Evolutionary conservation across 768 basidiomycete genomes (phyloP), one percentile per base, ranked within the genome.

Genomic region (Serendipita sp.): DNA sequence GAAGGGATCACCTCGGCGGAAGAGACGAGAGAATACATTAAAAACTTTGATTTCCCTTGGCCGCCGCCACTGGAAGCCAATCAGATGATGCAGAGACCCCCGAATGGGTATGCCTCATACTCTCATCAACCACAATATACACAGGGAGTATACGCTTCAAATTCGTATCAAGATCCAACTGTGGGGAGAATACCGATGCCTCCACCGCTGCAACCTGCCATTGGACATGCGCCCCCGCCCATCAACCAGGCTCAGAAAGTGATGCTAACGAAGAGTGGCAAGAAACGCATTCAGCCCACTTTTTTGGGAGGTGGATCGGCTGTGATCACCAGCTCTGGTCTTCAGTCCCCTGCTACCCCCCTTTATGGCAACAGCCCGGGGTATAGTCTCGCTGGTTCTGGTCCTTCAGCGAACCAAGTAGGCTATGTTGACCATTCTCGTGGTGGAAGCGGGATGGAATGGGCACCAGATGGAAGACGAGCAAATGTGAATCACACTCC

Each of bases 11-110:
- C 88, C 1, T 82, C 85, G 2, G 79, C 81, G 67, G 76, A 78
- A 9, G 84, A 84, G 11, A 89, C 90, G 70, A 82, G 82, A 67
- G 81, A 86, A 67, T 92, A 92, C 70, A 76, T 92, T 16, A 81
- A 82, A 53, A 89, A 89, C 69, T 92, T 90, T 69, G 85, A 84
- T 31, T 91, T 90, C 70, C 72, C 75, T 3, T 71, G 81, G 22
- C 83, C 28, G 24, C 42, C 28, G 17, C 60, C 60, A 16, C 30
- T 33, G 20, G 51, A 44, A 24, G 51, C 62, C 11, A 53, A 41
- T n/a, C 34, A 30, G 11, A n/a, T n/a, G n/a, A n/a, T 44, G 9
- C 44, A 48, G 3, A 38, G 34, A 38, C 48, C n/a, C 43, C 5
- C 50, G 30, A 22, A 51, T 38, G n/a, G 62, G n/a, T 43, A 61